phyloP scores from a whole-genome alignment of 2,329 filamentous ascomycete genomes.

The Gaeumannomyces sp. region DNA sequence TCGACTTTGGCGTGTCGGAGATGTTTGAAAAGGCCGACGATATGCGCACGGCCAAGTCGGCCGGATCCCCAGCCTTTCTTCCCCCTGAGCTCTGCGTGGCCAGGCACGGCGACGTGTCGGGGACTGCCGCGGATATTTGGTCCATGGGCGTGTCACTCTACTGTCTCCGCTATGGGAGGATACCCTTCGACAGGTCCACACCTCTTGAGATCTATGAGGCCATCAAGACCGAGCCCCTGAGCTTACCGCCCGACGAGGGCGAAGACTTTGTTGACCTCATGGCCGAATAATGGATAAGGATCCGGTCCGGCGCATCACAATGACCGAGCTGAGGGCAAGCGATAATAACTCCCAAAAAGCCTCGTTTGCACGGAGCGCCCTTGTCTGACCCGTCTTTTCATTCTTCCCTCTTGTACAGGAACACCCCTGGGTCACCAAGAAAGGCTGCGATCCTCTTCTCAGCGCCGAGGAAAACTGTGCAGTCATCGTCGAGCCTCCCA shows the following conservation, averaged over 20 bases:
- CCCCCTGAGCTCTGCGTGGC: constrained; percentile 86
- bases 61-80: constrained; percentile 90
- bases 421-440: constrained; percentile 87
- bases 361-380: background rate
- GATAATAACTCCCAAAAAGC: background rate
- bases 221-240: constrained; percentile 65
- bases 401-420: constrained; percentile 44
- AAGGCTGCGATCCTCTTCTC: constrained; percentile 70
- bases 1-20: constrained; percentile 98
- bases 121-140: constrained; percentile 91
- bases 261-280: constrained; percentile 71
- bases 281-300: constrained; percentile 73
- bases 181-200: constrained; percentile 76
- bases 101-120: constrained; percentile 81
- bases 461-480: constrained; percentile 81
- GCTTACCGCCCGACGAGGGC: constrained; percentile 58
- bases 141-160: constrained; percentile 96
- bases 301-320: constrained; percentile 72
- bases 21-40: constrained; percentile 85
- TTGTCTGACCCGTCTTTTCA: background rate
- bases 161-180: constrained; percentile 79
- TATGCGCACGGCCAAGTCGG: constrained; percentile 90
- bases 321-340: constrained; percentile 74
- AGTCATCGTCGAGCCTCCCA: constrained; percentile 73
- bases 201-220: constrained; percentile 86